Evolutionary conservation across 1,139 yeast genomes (phyloP), one percentile per base, ranked within the genome.

Genomic region (Hyphopichia wangnamkhiaoensis): DNA sequence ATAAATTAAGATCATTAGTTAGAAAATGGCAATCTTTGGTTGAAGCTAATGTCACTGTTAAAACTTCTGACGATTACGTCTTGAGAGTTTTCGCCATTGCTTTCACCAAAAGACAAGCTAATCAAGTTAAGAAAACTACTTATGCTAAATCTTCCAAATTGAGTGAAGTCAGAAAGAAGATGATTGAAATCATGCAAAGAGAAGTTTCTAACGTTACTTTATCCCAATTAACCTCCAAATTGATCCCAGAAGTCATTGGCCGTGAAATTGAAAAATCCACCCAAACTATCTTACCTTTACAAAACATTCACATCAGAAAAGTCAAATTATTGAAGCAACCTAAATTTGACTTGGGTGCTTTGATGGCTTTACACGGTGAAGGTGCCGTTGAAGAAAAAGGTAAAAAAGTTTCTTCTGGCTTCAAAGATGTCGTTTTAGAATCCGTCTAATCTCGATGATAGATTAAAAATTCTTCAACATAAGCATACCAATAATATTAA

Each of bases 11-110:
- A 68, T 71, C 77, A 35, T 69, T 72, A 59, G 78, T 72, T 41
- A 70, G 76, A 68, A 72, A 72, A 57, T 72, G 78, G 78, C 78
- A 72, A 67, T 71, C 77, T 39, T 68, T 72, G 59, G 77, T 72
- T 47, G 77, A 72, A 60, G 76, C 76, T 54, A 71, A 71, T 50
- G 77, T 71, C 47, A 72, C 77, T 48, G 77, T 71, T 52, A 72
- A 71, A 64, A 72, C 77, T 49, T 55, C 77, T 44, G 77, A 72
- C 56, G 77, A 72, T 56, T 69, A 72, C 64, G 70, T 71, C 47
- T 65, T 71, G 58, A 68, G 77, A 63, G 65, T 72, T 45, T 72
- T 72, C 52, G 76, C 76, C 52, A 71, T 72, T 65, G 77, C 77
- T 47, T 71, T 71, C 72, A 72, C 77, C 63, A 70, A 70, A 65